Evolutionary conservation across 768 basidiomycete genomes (phyloP).

Genomic region (Boletus sp.): DNA sequence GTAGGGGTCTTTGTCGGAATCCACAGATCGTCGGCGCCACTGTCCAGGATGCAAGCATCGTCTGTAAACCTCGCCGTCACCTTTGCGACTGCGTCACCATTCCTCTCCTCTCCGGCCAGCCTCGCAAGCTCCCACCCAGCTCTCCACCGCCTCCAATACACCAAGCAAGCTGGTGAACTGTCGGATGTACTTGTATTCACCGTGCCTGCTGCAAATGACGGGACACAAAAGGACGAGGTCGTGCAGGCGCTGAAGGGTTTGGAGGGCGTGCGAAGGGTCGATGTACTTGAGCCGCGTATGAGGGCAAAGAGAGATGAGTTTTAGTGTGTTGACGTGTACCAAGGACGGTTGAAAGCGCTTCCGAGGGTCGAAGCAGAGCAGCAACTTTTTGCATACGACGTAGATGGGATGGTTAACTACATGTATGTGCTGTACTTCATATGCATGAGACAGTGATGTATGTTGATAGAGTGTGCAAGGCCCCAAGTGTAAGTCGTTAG

Average conservation of each 20-base stretch:
- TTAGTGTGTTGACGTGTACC: neutral
- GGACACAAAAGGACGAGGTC: constrained; percentile 5
- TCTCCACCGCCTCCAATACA: constrained; percentile 23
- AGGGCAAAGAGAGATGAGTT: constrained; percentile 29
- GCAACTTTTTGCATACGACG: too few species aligned
- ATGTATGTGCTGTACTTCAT: too few species aligned
- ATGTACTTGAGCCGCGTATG: constrained; percentile 20
- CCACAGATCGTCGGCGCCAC: neutral
- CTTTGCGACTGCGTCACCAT: constrained; percentile 23
- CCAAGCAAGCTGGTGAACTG: constrained; percentile 20
- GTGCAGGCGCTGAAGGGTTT: constrained; percentile 15
- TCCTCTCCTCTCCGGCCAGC: constrained; percentile 22
- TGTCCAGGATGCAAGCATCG: constrained; percentile 7
- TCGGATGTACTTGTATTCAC: constrained; percentile 22
- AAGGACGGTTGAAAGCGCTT: too few species aligned
- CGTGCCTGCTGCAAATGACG: constrained; percentile 5
- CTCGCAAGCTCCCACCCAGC: constrained; percentile 20
- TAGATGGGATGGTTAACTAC: too few species aligned
- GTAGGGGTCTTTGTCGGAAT: too few species aligned
- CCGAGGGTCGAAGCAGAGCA: too few species aligned
- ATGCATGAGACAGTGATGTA: too few species aligned
- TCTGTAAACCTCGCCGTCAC: constrained; percentile 31
- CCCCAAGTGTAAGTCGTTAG: too few species aligned
- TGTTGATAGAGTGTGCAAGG: too few species aligned
- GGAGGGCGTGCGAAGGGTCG: constrained; percentile 23